phyloP scores from a whole-genome alignment of 2,329 filamentous ascomycete species.

The Colletotrichum australisinense region DNA sequence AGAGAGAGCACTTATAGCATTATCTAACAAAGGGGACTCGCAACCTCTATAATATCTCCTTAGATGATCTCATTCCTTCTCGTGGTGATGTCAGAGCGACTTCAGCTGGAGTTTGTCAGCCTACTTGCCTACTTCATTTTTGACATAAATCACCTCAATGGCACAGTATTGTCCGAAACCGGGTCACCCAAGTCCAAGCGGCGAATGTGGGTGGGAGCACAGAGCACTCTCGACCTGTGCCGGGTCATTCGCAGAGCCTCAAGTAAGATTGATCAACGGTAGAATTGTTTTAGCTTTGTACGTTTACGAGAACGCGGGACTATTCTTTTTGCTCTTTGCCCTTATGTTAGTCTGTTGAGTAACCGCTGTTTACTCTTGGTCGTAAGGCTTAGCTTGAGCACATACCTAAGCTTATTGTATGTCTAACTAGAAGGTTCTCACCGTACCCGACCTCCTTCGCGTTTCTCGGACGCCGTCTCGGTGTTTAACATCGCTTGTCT shows the following conservation, averaged over 20 bases:
- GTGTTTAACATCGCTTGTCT: neutral
- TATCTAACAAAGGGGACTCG: neutral
- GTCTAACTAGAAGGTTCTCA: neutral
- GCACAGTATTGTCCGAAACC: neutral
- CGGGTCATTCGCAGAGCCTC: slow-evolving; percentile 1
- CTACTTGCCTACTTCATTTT: neutral
- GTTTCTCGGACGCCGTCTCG: neutral
- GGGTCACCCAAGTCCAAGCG: neutral
- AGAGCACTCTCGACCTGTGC: neutral
- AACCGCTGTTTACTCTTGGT: neutral
- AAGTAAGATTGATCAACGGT: slow-evolving; percentile 15
- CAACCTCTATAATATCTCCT: neutral
- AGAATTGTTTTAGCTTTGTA: neutral
- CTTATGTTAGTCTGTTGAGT: neutral
- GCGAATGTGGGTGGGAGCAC: neutral
- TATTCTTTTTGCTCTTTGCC: neutral
- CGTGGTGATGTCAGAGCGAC: neutral
- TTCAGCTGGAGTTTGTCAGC: neutral
- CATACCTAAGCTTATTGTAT: neutral
- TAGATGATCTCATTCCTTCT: neutral
- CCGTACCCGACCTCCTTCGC: neutral
- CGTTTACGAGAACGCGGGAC: neutral
- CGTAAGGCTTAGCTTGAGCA: neutral
- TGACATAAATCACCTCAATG: neutral
- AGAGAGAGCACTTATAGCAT: neutral